phyloP scores from a whole-genome alignment of 2,329 filamentous ascomycete species.

The Beauveria scarabaeidicola region DNA sequence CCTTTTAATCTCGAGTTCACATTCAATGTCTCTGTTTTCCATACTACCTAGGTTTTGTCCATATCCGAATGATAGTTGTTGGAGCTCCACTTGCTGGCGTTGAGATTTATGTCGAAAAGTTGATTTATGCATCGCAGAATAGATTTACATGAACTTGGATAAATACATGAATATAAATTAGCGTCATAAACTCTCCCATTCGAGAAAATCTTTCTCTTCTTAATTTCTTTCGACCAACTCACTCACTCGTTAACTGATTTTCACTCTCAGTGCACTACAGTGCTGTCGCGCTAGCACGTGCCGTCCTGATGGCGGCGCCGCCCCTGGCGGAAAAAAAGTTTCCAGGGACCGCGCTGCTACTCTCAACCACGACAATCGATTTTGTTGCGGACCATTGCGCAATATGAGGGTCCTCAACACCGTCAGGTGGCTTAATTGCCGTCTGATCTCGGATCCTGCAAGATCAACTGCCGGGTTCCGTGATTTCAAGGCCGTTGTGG shows the following conservation, averaged over 20 bases:
- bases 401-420: conserved; percentile 32
- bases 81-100: not conserved
- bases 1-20: not conserved
- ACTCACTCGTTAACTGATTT: not conserved
- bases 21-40: not conserved
- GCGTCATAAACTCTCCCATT: not conserved
- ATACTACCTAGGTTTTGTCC: not conserved
- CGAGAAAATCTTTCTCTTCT: not conserved
- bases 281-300: conserved; percentile 5
- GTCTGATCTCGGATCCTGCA: conserved; percentile 24
- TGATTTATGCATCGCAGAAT: not conserved
- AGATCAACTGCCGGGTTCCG: conserved; percentile 20
- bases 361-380: conserved; percentile 2
- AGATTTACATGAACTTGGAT: not conserved
- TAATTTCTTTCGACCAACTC: not conserved
- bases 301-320: not conserved
- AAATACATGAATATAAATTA: not conserved
- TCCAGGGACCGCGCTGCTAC: not conserved
- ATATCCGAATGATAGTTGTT: not conserved
- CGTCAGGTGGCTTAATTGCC: conserved; percentile 34
- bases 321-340: conserved; percentile 12
- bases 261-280: not conserved
- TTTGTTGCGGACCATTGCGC: conserved; percentile 1
- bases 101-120: not conserved
- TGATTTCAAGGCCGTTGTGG: conserved; percentile 20